These are phyloP conservation scores for Boletus rufocinnamomeus DNA, from an alignment of 768 basidiomycete genomes.

Conservation along the genomic window DNA sequence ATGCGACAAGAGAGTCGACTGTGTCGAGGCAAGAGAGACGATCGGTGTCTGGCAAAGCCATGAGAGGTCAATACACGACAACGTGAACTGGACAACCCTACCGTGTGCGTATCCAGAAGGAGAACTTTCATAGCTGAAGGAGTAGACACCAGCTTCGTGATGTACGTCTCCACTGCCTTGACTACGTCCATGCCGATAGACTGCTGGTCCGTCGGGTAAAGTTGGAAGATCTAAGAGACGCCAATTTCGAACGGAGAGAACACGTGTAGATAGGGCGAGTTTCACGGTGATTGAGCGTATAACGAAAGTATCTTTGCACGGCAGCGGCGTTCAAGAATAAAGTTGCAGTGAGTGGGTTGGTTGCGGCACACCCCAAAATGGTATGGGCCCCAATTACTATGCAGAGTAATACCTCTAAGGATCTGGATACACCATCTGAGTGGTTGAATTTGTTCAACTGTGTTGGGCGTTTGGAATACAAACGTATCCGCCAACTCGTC, in stretches of 20 bases:
- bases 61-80: neutral
- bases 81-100: constrained; percentile 39
- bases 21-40: constrained; percentile 91
- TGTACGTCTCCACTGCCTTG: constrained; percentile 93
- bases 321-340: neutral
- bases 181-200: constrained; percentile 80
- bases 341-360: neutral
- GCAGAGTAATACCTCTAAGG: neutral
- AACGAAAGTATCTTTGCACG: neutral
- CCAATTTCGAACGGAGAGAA: neutral
- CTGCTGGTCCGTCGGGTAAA: neutral
- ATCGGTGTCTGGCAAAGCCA: constrained; percentile 77
- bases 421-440: neutral
- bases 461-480: neutral
- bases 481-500: neutral
- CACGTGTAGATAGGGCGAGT: neutral
- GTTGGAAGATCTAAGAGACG: neutral
- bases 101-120: constrained; percentile 91
- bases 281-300: constrained; percentile 1
- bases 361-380: constrained; percentile 3
- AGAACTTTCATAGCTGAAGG: constrained; percentile 94
- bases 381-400: neutral
- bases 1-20: constrained; percentile 88
- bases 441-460: neutral
- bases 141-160: constrained; percentile 83